Percentiles rank a stretch among this genome's conserved stretches.
Evolutionary conservation across 2,329 filamentous ascomycete genomes (phyloP).

Genomic region (Apiospora sp.): DNA sequence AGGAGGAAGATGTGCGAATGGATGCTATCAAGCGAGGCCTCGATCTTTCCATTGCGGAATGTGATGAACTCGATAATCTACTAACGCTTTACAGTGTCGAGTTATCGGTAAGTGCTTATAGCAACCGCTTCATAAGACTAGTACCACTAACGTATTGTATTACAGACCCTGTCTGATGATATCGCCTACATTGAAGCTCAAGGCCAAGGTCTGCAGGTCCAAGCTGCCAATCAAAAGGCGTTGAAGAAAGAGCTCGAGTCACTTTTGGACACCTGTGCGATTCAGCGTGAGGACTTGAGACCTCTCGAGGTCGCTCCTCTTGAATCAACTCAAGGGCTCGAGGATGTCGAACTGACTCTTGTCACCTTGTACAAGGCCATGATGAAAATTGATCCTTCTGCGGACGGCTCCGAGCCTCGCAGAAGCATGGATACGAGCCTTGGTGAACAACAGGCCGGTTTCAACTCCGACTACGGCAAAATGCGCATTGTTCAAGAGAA

Average conservation of each 20-base stretch:
- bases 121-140: neutral
- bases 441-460: slow-evolving; percentile 55
- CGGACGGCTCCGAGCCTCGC: slow-evolving; percentile 61
- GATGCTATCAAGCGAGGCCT: slow-evolving; percentile 86
- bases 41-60: slow-evolving; percentile 90
- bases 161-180: slow-evolving; percentile 88
- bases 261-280: slow-evolving; percentile 89
- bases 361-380: slow-evolving; percentile 90
- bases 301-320: slow-evolving; percentile 78
- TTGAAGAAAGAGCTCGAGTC: slow-evolving; percentile 89
- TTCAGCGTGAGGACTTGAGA: slow-evolving; percentile 78
- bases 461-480: slow-evolving; percentile 79
- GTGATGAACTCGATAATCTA: slow-evolving; percentile 93
- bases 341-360: slow-evolving; percentile 79
- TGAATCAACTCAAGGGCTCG: slow-evolving; percentile 73
- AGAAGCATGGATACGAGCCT: slow-evolving; percentile 59
- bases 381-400: slow-evolving; percentile 87
- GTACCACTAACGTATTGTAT: slow-evolving; percentile 29
- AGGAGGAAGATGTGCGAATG: slow-evolving; percentile 90
- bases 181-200: slow-evolving; percentile 98
- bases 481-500: slow-evolving; percentile 97
- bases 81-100: slow-evolving; percentile 95
- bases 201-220: slow-evolving; percentile 94
- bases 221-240: slow-evolving; percentile 95
- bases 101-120: slow-evolving; percentile 71